Conservation (phyloP, 1,284 basidiomycete genomes). For the Tausonia pullulans region DNA sequence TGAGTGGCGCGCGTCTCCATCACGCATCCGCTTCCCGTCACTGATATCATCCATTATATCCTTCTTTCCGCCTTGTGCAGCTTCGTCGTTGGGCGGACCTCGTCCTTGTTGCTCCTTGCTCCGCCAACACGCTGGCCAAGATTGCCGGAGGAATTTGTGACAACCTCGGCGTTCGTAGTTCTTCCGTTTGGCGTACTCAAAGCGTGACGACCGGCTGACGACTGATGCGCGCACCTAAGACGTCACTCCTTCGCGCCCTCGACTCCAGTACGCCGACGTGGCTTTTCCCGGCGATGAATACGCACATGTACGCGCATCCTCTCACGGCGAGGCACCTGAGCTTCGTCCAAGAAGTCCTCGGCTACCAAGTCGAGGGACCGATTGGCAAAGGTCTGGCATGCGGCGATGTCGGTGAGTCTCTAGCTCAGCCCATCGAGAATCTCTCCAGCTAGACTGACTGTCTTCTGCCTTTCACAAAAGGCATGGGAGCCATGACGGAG, state of each 20-base stretch:
- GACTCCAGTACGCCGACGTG: constrained; percentile 69
- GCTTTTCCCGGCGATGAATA: constrained; percentile 97
- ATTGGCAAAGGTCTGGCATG: constrained; percentile 80
- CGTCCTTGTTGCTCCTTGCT: constrained; percentile 86
- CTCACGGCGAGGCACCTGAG: constrained; percentile 71
- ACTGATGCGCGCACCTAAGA: constrained; percentile 36
- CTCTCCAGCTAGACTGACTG: background rate
- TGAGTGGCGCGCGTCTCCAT: constrained; percentile 19
- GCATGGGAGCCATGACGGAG: constrained; percentile 83
- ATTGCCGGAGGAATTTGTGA: constrained; percentile 81
- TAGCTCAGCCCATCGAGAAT: background rate
- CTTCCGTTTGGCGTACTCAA: background rate
- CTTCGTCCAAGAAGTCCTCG: constrained; percentile 56
- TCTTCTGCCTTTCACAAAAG: constrained; percentile 33
- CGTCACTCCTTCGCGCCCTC: constrained; percentile 78
- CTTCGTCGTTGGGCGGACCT: constrained; percentile 91
- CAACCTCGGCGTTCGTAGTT: constrained; percentile 60
- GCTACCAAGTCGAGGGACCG: constrained; percentile 72
- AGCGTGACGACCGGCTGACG: background rate
- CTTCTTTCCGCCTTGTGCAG: constrained; percentile 21
- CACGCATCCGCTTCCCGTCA: background rate
- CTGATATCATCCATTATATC: background rate
- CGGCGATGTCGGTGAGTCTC: constrained; percentile 66
- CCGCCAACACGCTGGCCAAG: constrained; percentile 89
- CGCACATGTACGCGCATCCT: constrained; percentile 92